A percentile compares a stretch with the other conserved stretches of the same genome.
phyloP scores from a whole-genome alignment of 192 early-diverging fungal species.

The Coemansia sp. region DNA sequence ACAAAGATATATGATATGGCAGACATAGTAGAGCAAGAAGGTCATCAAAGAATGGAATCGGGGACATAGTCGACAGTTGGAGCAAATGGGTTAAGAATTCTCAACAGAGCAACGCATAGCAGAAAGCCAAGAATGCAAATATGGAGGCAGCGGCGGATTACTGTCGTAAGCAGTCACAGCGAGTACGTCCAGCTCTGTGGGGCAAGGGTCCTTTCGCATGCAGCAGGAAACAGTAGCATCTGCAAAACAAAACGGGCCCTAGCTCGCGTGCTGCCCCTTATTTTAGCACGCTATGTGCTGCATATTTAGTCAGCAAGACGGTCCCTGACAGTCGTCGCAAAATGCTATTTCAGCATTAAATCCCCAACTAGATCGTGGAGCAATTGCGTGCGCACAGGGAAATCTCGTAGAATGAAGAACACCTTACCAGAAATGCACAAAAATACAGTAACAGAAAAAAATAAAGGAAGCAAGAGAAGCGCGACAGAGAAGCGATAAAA shows the following conservation, averaged over 20 bases:
- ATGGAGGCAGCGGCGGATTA: neutral
- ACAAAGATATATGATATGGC: neutral
- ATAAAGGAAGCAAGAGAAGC: neutral
- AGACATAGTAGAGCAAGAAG: neutral
- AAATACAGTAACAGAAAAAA: neutral
- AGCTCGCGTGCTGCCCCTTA: neutral
- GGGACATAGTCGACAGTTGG: neutral
- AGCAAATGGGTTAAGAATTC: neutral
- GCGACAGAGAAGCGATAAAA: neutral
- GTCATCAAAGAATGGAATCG: neutral
- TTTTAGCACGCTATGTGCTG: neutral
- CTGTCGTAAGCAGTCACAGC: neutral
- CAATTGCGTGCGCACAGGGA: neutral
- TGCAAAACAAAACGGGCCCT: neutral
- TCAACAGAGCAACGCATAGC: neutral
- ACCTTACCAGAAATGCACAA: slow-evolving; percentile 5
- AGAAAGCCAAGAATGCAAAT: neutral
- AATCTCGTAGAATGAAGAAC: neutral
- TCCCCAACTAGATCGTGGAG: neutral
- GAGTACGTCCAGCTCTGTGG: neutral
- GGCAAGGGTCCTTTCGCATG: neutral
- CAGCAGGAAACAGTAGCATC: neutral
- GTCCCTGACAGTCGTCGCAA: neutral
- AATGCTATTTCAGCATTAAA: neutral
- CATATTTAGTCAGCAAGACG: neutral